Base-by-base conservation (phyloP, 768 basidiomycete genomes). In the Pleurotus ostreatus region DNA sequence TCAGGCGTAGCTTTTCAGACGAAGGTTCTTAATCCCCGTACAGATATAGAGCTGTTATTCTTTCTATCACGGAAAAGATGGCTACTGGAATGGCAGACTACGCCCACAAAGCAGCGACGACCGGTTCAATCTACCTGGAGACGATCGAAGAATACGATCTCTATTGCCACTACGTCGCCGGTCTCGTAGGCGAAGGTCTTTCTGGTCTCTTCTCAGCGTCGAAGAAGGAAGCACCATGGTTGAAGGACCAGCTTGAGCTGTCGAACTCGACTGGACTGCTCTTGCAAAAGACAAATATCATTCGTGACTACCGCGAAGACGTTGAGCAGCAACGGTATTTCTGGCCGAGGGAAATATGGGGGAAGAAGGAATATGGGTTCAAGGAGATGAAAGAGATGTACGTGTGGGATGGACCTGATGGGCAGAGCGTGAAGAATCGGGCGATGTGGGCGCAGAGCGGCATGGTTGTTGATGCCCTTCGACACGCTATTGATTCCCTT, bases 131-230 rank as follows among this genome's bases (percentile, higher is more conserved):
- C 60, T 87, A 88, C 64, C 79, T 97, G 55, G 80, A 84, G 45
- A 84, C 88, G 5, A 72, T 94, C 53, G 77, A 84, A 38, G 94
- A 97, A 62, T 99, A 94, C 74, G 93, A 98, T 69, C 81, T 99
- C 12, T 99, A 99, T 72, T 99, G 96, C 68, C 96, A 99, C 70
- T 98, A 94, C 67, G 96, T 98, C 62, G 96, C 96, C 0, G 96
- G 96, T 2, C 87, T 99, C 56, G 96, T 98, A 57, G 96, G 96
- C 37, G 95, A 98, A 70, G 95, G 95, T 46, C 82, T 96, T 30
- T 93, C 92, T 0, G 84, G 92, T 11, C 77, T 98, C 43, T 96
- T 93, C 75, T 76, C 89, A 13, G 89, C 89, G 3, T 92, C 93
- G 4, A 83, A 83, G 22, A 94, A 93, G 66, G 95, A 98, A 69